Evolutionary conservation across 2,329 filamentous ascomycete genomes (phyloP).

Genomic region (Fusarium dlaminii): DNA sequence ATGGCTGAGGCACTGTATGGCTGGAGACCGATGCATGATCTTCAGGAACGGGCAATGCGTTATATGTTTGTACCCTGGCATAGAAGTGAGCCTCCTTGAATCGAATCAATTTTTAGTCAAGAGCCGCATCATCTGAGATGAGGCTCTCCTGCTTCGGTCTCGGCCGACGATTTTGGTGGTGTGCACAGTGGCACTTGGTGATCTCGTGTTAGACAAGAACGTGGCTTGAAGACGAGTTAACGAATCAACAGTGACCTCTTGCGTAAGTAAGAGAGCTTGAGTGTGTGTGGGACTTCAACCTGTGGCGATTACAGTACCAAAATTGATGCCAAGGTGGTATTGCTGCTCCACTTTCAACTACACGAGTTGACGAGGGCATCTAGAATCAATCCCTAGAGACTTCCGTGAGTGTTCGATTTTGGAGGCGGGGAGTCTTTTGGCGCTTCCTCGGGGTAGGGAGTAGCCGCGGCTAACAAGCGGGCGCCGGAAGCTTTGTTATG

Average conservation of each 20-base stretch:
- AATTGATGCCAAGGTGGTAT: constrained; percentile 6
- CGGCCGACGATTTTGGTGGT: constrained; percentile 18
- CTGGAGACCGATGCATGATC: constrained; percentile 23
- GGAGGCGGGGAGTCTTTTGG: constrained; percentile 24
- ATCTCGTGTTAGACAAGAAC: constrained; percentile 15
- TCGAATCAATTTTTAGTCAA: constrained; percentile 10
- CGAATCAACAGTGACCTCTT: constrained; percentile 18
- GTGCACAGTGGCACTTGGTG: constrained; percentile 3
- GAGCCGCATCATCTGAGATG: constrained; percentile 29
- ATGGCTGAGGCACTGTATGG: constrained; percentile 24
- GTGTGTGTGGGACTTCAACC: constrained; percentile 14
- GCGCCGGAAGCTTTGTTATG: constrained; percentile 11
- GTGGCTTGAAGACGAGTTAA: constrained; percentile 10
- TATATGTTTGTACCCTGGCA: constrained; percentile 24
- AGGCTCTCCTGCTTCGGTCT: constrained; percentile 30
- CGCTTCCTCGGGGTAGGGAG: constrained; percentile 18
- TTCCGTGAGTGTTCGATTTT: constrained; percentile 14
- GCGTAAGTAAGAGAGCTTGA: constrained; percentile 1
- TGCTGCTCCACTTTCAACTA: constrained; percentile 28
- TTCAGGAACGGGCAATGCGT: constrained; percentile 37
- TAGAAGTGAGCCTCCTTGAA: constrained; percentile 8
- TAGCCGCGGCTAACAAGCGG: constrained; percentile 18
- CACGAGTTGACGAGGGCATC: constrained; percentile 14
- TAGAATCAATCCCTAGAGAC: constrained; percentile 2
- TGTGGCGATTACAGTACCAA: constrained; percentile 21